Base-by-base conservation (phyloP, 495 filamentous ascomycete genomes). In the Usnea hakonensis region DNA sequence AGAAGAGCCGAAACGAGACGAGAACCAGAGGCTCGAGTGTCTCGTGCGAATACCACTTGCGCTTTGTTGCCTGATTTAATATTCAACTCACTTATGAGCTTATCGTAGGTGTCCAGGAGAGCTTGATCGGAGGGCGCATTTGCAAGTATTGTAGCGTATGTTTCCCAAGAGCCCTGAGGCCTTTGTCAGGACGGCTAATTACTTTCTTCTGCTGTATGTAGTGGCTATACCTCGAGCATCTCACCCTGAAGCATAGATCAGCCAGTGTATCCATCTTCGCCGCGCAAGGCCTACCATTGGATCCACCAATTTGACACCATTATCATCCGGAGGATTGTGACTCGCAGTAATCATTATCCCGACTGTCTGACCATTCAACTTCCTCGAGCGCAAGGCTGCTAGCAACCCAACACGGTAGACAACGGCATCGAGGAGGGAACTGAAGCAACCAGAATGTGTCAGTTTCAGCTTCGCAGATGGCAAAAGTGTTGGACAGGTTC, bases 321-420 rank as follows among this genome's bases (percentile, higher is more conserved):
- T 99, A 76, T 99, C 94, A 69, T 87, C 86, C 5, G 95, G 90
- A 41, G 90, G 90, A 76, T 99, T 99, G 82, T 99, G 94, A 67
- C 90, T 96, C 38, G 94, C 94, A 65, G 94, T 99, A 73, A 99
- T 91, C 94, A 99, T 97, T 57, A 99, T 84, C 72, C 94, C 94
- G 72, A 99, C 95, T 68, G 89, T 88, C 78, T 93, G 88, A 63
- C 90, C 87, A 69, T 86, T 86, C 56, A 92, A 81, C 72, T 91
- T 92, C 71, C 89, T 90, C 44, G 90, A 97, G 41, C 94, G 89
- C n/a, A 97, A 82, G 54, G 89, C 85, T 44, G 95, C 90, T 37
- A 96, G 83, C 60, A 97, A 81, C 52, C 92, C 94, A 46, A 95
- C 91, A 50, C 92, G 84, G 72, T 91, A 97, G 67, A 95, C 82